Base-by-base conservation (phyloP, 257 asterid species). In the Solanum ossicruentum region DNA sequence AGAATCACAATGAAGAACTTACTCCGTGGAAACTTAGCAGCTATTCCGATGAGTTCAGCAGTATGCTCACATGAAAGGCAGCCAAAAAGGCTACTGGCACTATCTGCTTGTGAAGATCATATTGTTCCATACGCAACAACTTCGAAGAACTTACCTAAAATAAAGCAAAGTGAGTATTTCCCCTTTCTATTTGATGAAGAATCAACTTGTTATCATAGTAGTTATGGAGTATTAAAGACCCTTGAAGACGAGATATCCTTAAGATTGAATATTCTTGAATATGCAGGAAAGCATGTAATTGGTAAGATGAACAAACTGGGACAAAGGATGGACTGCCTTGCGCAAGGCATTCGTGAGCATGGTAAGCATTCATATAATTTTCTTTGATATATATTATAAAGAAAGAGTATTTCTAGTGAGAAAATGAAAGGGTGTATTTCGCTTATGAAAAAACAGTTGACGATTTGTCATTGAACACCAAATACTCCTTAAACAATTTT, bases 311-410 rank as follows among this genome's bases (percentile, higher is more conserved):
- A 86, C 80, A 90, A 86, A 84, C 81, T 89, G 0, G 89, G 92
- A 67, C 86, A 84, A 80, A 86, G 69, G 71, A 81, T 88, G 84
- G 94, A 92, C 16, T 17, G 8, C 75, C 88, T 90, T 45, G 88
- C 91, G 18, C 86, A 87, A 86, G 91, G 90, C 83, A 87, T 91
- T 86, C 89, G 88, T 26, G 90, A 90, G 82, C 91, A 90, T n/a
- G 85, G 92, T 90, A 80, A 86, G 55, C 54, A 52, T 17, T 36
- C 1, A 21, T 4, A 6, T 28, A 28, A 28, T 28, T 28, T 28
- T 28, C 32, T 28, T 28, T 28, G 32, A 28, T 28, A 28, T 28
- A 28, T 28, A 28, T 28, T 28, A 28, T 28, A 28, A 28, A 28
- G 32, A 28, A 28, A 28, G 32, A 28, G 32, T 28, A 28, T 28